Percentiles rank a stretch among this genome's conserved stretches.
phyloP scores from a whole-genome alignment of 768 basidiomycete species.

The Suillus ampliporus region DNA sequence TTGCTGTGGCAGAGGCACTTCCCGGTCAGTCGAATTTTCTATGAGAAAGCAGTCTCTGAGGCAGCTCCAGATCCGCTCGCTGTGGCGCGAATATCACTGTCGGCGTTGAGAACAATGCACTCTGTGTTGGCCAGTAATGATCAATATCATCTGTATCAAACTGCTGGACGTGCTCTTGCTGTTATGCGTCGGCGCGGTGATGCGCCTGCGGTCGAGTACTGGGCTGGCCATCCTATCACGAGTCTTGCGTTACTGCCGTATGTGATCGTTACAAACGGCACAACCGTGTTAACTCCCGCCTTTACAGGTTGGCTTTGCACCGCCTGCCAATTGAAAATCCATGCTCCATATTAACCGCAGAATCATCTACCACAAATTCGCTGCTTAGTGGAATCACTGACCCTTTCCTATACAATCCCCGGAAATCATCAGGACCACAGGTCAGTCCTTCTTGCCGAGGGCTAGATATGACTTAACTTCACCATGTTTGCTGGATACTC shows the following conservation, averaged over 20 bases:
- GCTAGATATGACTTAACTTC: background rate
- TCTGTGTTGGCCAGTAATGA: conserved; percentile 72
- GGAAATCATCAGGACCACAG: conserved; percentile 62
- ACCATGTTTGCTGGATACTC: conserved; percentile 2
- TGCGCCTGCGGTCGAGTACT: conserved; percentile 74
- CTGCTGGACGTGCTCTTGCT: conserved; percentile 72
- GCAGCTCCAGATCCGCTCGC: conserved; percentile 70
- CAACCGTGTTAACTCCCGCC: background rate
- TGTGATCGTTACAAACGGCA: conserved; percentile 30
- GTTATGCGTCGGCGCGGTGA: conserved; percentile 83
- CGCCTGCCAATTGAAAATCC: conserved; percentile 80
- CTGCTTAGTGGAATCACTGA: conserved; percentile 67
- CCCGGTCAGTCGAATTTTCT: conserved; percentile 62
- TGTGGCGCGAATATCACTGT: conserved; percentile 89
- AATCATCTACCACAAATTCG: conserved; percentile 46
- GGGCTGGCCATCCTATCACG: conserved; percentile 82
- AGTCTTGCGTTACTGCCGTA: conserved; percentile 83
- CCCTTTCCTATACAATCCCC: conserved; percentile 92
- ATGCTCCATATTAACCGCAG: conserved; percentile 54
- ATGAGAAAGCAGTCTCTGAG: conserved; percentile 12
- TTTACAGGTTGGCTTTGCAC: conserved; percentile 65
- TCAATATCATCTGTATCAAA: conserved; percentile 79
- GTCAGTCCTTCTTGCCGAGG: conserved; percentile 42
- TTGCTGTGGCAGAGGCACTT: conserved; percentile 88
- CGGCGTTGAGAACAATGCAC: conserved; percentile 78